Conservation (phyloP, 148 eudicot species). For the Nepenthes mirabilis region DNA sequence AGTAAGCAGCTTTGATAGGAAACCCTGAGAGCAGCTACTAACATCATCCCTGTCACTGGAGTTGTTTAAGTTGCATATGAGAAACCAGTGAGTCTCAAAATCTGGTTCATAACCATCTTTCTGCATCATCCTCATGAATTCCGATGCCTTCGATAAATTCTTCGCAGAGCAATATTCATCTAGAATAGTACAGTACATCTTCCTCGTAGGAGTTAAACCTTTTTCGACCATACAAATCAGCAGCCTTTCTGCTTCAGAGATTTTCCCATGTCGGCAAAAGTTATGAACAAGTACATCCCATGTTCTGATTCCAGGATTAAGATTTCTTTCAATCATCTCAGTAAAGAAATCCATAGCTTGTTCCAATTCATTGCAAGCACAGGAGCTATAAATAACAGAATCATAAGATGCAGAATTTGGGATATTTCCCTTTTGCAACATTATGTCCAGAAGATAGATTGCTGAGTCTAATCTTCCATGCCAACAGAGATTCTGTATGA, state of each 20-base stretch:
- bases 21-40: constrained; percentile 16
- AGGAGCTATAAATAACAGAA: constrained; percentile 33
- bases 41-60: constrained; percentile 19
- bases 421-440: constrained; percentile 33
- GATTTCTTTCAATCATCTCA: constrained; percentile 53
- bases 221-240: constrained; percentile 30
- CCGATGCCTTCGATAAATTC: constrained; percentile 51
- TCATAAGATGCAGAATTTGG: constrained; percentile 47
- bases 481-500: constrained; percentile 37
- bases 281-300: constrained; percentile 35
- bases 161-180: constrained; percentile 31
- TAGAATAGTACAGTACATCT: constrained; percentile 40
- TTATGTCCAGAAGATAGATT: constrained; percentile 39
- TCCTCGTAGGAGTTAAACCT: constrained; percentile 47
- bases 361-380: constrained; percentile 22
- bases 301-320: constrained; percentile 38
- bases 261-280: constrained; percentile 27
- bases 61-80: constrained; percentile 51
- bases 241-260: constrained; percentile 40
- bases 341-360: constrained; percentile 42
- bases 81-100: constrained; percentile 72
- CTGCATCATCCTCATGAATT: constrained; percentile 50
- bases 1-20: constrained; percentile 59
- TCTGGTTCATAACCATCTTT: constrained; percentile 65
- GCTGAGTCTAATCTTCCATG: constrained; percentile 34